These are phyloP conservation scores for Zygoascus sp. DNA, from an alignment of 1,139 yeast genomes.

Conservation along the genomic window DNA sequence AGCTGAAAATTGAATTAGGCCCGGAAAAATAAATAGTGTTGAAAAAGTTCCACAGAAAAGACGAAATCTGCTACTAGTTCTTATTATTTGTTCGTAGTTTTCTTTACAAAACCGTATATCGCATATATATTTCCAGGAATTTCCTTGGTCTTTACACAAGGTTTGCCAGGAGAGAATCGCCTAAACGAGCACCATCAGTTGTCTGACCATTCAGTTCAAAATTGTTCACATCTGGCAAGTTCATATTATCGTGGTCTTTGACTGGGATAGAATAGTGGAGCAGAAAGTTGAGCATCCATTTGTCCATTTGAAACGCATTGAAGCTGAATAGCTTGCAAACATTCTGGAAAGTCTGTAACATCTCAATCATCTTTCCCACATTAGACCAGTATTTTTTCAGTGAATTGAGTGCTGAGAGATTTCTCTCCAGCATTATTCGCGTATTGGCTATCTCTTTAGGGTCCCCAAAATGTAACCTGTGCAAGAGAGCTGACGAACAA, in stretches of 20 bases:
- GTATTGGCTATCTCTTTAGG: not conserved
- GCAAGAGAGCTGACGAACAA: conserved; percentile 11
- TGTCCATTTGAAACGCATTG: conserved; percentile 11
- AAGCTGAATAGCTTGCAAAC: conserved; percentile 11
- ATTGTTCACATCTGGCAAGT: not conserved
- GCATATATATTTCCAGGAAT: no score
- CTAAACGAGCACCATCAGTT: not conserved
- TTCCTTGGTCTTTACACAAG: no score
- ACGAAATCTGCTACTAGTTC: no score
- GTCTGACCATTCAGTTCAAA: not conserved
- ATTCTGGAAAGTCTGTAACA: conserved; percentile 11
- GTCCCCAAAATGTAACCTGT: conserved; percentile 6
- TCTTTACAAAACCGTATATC: no score
- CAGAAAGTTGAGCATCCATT: conserved; percentile 11
- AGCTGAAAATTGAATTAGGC: no score
- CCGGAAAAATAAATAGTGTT: no score
- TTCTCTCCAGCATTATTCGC: conserved; percentile 2
- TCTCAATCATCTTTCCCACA: conserved; percentile 6
- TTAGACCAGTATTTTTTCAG: conserved; percentile 9
- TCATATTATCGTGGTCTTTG: not conserved
- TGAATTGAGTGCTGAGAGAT: conserved; percentile 2
- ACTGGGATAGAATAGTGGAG: conserved; percentile 10
- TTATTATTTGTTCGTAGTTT: no score
- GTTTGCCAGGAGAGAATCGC: not conserved
- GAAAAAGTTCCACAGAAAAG: no score